phyloP scores from a whole-genome alignment of 768 basidiomycete species.

The Leccinum aurantiacum region DNA sequence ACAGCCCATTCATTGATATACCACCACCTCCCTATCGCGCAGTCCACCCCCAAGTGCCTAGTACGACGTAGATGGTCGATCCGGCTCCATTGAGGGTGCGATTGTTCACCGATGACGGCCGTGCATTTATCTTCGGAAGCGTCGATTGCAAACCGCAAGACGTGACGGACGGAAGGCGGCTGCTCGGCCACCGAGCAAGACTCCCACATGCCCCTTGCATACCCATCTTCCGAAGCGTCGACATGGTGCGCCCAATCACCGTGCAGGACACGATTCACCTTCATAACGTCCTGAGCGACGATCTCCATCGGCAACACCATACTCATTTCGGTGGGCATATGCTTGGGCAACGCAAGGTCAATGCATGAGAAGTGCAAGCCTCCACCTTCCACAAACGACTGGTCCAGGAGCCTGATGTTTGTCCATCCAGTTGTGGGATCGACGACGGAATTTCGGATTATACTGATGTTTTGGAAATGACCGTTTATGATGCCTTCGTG shows the following conservation, averaged over 20 bases:
- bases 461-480: background rate
- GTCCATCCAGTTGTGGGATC: background rate
- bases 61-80: background rate
- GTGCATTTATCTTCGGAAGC: background rate
- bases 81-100: background rate
- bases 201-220: background rate
- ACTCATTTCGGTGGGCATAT: background rate
- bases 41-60: background rate
- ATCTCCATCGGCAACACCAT: background rate
- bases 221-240: slow-evolving; percentile 1
- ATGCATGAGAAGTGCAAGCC: background rate
- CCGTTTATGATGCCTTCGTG: background rate
- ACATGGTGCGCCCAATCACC: background rate
- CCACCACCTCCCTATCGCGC: background rate
- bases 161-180: background rate
- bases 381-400: background rate
- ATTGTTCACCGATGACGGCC: background rate
- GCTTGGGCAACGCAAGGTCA: background rate
- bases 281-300: background rate
- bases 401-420: background rate
- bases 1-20: background rate
- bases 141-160: slow-evolving; percentile 1
- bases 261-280: background rate
- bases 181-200: background rate
- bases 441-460: slow-evolving; percentile 4